Conservation (phyloP, 139 green algal species). For the Volvox africanus region DNA sequence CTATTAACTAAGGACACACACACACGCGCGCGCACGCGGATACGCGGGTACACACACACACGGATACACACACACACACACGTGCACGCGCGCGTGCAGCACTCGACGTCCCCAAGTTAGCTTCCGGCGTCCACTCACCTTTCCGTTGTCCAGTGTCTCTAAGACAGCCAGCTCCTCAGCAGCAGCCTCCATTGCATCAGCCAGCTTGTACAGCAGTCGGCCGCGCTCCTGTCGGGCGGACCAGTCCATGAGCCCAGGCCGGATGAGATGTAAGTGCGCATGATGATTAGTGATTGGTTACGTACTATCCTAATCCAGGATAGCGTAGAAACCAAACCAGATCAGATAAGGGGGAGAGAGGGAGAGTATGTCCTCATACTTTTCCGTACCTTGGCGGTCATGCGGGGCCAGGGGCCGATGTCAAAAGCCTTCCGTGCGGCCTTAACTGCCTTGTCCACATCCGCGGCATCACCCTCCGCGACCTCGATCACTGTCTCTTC, state of each 20-base stretch:
- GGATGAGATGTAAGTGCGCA: too few relatives aligned
- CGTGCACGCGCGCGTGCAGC: too few relatives aligned
- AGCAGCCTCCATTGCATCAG: constrained; percentile 74
- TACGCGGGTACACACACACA: too few relatives aligned
- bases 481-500: constrained; percentile 71
- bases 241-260: too few relatives aligned
- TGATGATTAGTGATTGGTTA: too few relatives aligned
- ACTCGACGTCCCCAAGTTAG: too few relatives aligned
- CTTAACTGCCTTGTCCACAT: constrained; percentile 77
- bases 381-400: constrained; percentile 31
- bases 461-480: constrained; percentile 70
- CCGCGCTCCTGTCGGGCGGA: constrained; percentile 58
- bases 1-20: too few relatives aligned
- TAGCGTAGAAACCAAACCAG: too few relatives aligned
- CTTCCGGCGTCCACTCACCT: constrained; percentile 53
- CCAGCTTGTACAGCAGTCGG: constrained; percentile 70
- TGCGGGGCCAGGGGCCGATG: constrained; percentile 66
- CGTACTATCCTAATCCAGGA: not conserved
- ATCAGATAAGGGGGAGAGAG: not conserved
- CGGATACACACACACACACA: too few relatives aligned
- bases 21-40: too few relatives aligned
- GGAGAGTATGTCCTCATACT: too few relatives aligned
- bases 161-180: constrained; percentile 70
- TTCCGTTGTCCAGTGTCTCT: constrained; percentile 82
- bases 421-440: constrained; percentile 81